Evolutionary conservation across 2,329 filamentous ascomycete genomes (phyloP).

Genomic region (Aspergillus fructus): DNA sequence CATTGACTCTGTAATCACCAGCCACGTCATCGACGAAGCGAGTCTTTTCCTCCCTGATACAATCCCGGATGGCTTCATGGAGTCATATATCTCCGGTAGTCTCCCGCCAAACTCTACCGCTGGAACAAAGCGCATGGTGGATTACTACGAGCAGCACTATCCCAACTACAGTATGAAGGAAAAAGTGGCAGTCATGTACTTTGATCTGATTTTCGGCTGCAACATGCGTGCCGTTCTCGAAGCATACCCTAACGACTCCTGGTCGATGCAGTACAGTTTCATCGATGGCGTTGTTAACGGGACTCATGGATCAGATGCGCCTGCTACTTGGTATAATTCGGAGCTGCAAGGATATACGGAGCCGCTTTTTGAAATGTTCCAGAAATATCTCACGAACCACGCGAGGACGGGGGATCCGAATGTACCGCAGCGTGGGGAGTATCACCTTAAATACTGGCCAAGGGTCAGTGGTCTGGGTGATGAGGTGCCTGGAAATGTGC

Average conservation of each 20-base stretch:
- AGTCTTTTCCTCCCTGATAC: not conserved
- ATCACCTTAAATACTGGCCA: not conserved
- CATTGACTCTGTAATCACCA: not conserved
- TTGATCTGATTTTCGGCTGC: not conserved
- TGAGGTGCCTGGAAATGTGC: not conserved
- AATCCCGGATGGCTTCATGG: not conserved
- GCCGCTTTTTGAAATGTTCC: not conserved
- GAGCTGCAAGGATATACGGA: not conserved
- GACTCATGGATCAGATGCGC: not conserved
- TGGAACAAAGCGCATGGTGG: not conserved
- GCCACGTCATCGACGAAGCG: not conserved
- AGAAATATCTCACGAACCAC: not conserved
- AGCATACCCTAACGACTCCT: not conserved
- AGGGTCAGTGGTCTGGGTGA: accelerated
- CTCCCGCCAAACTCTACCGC: not conserved
- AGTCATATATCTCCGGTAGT: not conserved
- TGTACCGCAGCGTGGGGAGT: not conserved
- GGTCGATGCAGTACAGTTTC: not conserved
- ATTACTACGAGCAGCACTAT: not conserved
- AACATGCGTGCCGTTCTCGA: not conserved
- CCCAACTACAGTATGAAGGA: not conserved
- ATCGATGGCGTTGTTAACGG: not conserved
- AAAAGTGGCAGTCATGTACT: not conserved
- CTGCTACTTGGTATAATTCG: not conserved
- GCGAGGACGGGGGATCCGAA: not conserved